Evolutionary conservation across 768 basidiomycete species (phyloP), one percentile per base, ranked within the genome.

Genomic region (Lentinus tigrinus): DNA sequence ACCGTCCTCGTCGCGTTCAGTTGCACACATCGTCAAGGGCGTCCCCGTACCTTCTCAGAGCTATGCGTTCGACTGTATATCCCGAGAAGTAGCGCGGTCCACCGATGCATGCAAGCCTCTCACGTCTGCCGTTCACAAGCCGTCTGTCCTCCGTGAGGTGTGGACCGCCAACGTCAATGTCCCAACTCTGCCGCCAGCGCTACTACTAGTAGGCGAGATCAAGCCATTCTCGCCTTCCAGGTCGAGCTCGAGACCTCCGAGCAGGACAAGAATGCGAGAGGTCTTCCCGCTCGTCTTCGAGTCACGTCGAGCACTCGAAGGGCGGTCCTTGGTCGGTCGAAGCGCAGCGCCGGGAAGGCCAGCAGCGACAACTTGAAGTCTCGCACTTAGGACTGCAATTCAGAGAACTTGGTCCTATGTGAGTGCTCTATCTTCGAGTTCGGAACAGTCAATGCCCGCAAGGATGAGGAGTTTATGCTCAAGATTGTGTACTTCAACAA

Each of bases 11-110:
- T 50, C 84, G 87, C 17, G 68, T 79, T 43, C 81, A 88, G 36
- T 88, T 86, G 1, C 80, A 89, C 14, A 89, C 85, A 0, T 78
- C 81, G 27, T 91, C 90, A 26, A 78, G 91, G 17, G 76, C 88
- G 0, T 88, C 88, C 4, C 91, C 90, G 0, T 92, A 93, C 60
- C 88, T 89, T 36, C 72, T 75, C 16, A 78, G 85, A 13, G 66
- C 75, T 10, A 70, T 74, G 38, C 85, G 79, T 66, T 70, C 75
- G 0, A 76, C 78, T 1, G 66, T 77, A 16, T 80, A 84, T 0
- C 72, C 78, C 0, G 78, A 83, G 38, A 69, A 75, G 42, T 57
- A 70, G 0, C 75, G 70, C 1, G 66, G 71, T 36, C 73, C 67
- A 36, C 52, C 56, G 17, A 66, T 56, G n/a, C 64, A 44, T 63